Base-by-base conservation (phyloP, 148 eudicot genomes). In the Polygonum maritimum region DNA sequence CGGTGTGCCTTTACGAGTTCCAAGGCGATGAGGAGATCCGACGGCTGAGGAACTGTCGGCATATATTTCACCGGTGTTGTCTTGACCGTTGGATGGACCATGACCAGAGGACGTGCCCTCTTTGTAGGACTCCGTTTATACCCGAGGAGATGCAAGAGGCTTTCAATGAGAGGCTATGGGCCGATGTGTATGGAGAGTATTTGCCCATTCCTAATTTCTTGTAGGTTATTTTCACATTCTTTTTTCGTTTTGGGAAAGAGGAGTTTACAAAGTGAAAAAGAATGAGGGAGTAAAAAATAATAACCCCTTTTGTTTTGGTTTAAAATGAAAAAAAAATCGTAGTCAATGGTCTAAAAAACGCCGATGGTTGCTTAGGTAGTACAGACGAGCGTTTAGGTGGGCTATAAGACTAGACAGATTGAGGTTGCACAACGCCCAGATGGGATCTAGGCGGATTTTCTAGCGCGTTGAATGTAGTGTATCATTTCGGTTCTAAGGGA, bases 161-260 rank as follows among this genome's bases (percentile, higher is more conserved):
- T 13, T 88, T 87, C 69, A 89, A 94, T 45, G 91, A 92, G 79
- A 79, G 81, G 73, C 80, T 95, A 0, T 95, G 97, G 97, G 84
- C 81, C 77, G 98, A 92, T 67, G 71, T 67, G 21, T 67, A 67
- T 67, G 71, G 71, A 35, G 71, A 67, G 44, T 85, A 67, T 38
- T 67, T 67, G 45, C 71, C 77, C 91, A 91, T 31, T 93, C 91
- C 57, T 63, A 79, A 9, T 73, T 72, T 11, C 76, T 75, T n/a
- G 94, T 91, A 41, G 91, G 88, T 86, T 79, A 88, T 80, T 78
- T 88, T 62, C 9, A 44, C 10, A 6, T 44, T 78, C 75, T 83
- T 78, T 93, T 76, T 73, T 76, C 1, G 86, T 89, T 45, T 89
- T 8, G 18, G 57, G 3, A 54, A 54, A 54, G 22, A 54, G 9